These are phyloP conservation scores for Bruguiera hainesii DNA, from an alignment of 441 rosid genomes.

Conservation along the genomic window DNA sequence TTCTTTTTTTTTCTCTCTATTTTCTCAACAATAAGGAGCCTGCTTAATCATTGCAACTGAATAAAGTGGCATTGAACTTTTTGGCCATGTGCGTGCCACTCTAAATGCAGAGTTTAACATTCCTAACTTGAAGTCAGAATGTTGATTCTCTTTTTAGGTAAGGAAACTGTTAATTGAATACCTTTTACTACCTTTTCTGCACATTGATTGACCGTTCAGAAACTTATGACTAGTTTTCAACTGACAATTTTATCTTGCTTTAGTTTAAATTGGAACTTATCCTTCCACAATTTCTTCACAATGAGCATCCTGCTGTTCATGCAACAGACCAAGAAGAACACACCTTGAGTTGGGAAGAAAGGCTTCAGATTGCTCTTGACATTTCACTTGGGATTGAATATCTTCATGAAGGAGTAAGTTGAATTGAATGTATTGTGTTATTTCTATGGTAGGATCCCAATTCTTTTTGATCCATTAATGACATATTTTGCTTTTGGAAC, in stretches of 20 bases:
- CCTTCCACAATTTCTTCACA: neutral
- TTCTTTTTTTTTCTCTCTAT: too few species aligned
- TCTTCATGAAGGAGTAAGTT: constrained; percentile 94
- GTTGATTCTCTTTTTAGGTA: neutral
- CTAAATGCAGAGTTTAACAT: neutral
- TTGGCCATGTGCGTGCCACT: neutral
- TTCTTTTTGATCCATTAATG: constrained; percentile 2
- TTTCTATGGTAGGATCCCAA: constrained; percentile 8
- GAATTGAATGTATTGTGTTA: neutral
- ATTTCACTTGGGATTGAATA: constrained; percentile 95
- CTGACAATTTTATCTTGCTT: too few species aligned
- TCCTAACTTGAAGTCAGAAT: neutral
- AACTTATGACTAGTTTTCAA: neutral
- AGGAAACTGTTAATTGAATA: neutral
- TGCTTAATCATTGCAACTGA: too few species aligned
- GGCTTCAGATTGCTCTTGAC: constrained; percentile 85
- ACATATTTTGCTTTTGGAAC: constrained; percentile 26
- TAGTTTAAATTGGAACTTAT: too few species aligned
- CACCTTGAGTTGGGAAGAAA: constrained; percentile 71
- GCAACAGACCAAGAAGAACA: constrained; percentile 46
- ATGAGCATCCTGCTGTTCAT: constrained; percentile 14
- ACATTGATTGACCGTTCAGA: neutral
- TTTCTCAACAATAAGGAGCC: too few species aligned
- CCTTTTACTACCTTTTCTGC: neutral
- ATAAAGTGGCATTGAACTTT: neutral